These are phyloP conservation scores for Hemisphaericaspora lyxosophila DNA, from an alignment of 1,139 yeast species.

Conservation along the genomic window DNA sequence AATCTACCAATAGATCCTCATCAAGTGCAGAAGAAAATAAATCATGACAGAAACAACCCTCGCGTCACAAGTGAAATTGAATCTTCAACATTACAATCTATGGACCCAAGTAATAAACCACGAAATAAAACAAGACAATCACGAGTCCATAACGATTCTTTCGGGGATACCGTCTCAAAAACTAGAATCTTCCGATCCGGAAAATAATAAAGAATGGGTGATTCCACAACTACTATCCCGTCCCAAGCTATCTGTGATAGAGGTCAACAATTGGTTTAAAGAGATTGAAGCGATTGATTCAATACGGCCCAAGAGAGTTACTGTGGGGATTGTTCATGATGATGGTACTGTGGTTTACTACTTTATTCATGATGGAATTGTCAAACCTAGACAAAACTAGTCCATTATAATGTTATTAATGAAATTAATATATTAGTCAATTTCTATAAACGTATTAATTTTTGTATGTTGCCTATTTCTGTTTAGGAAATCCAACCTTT, in stretches of 20 bases:
- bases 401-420: neutral
- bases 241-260: slow-evolving; percentile 18
- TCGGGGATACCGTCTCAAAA: slow-evolving; percentile 34
- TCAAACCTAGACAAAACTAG: slow-evolving; percentile 55
- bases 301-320: slow-evolving; percentile 38
- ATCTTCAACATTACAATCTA: slow-evolving; percentile 53
- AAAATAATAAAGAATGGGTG: slow-evolving; percentile 33
- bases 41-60: too few species aligned
- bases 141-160: slow-evolving; percentile 15
- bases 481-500: neutral
- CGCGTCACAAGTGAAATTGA: slow-evolving; percentile 31
- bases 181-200: slow-evolving; percentile 24
- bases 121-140: slow-evolving; percentile 16
- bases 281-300: slow-evolving; percentile 15
- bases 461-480: too few species aligned
- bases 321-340: slow-evolving; percentile 56
- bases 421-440: neutral
- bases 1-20: too few species aligned
- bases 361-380: slow-evolving; percentile 60
- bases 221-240: slow-evolving; percentile 23
- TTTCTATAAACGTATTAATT: too few species aligned
- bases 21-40: too few species aligned
- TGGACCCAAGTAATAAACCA: slow-evolving; percentile 47
- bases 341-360: slow-evolving; percentile 73
- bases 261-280: slow-evolving; percentile 35